Evolutionary conservation across 2,329 filamentous ascomycete species (phyloP).

Genomic region (Biscogniauxia marginata): DNA sequence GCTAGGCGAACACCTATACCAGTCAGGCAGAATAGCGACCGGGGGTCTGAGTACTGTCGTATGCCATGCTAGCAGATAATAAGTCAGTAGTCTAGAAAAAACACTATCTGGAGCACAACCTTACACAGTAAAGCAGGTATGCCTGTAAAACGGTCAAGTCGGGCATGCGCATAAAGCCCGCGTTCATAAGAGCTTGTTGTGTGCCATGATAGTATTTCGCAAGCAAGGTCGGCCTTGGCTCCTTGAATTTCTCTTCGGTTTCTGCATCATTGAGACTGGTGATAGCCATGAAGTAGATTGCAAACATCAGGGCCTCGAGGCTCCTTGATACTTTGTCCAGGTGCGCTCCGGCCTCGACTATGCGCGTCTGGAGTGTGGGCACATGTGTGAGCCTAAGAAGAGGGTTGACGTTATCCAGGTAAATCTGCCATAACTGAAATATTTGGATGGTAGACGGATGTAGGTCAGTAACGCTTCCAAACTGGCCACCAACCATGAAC

Average conservation of each 20-base stretch:
- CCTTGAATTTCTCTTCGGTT: constrained; percentile 50
- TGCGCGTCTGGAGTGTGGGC: constrained; percentile 61
- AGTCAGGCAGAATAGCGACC: constrained; percentile 58
- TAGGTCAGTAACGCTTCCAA: constrained; percentile 42
- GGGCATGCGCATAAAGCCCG: constrained; percentile 63
- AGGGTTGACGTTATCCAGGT: constrained; percentile 68
- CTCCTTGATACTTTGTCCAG: constrained; percentile 52
- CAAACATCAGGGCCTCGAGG: constrained; percentile 68
- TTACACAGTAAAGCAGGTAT: constrained; percentile 64
- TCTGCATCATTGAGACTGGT: constrained; percentile 57
- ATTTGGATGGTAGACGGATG: constrained; percentile 59
- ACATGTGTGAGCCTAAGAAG: constrained; percentile 67
- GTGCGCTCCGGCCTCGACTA: constrained; percentile 61
- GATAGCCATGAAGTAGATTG: constrained; percentile 59
- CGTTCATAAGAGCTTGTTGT: constrained; percentile 65
- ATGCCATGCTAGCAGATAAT: constrained; percentile 48
- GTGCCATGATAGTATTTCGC: constrained; percentile 55
- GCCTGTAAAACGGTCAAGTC: constrained; percentile 67
- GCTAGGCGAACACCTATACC: constrained; percentile 67
- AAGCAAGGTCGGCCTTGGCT: constrained; percentile 50
- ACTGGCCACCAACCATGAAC: constrained; percentile 50
- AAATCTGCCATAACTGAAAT: constrained; percentile 67
- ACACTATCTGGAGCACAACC: background rate
- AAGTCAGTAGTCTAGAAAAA: constrained; percentile 27
- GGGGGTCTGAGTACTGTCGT: constrained; percentile 58